These are phyloP conservation scores for Pelargonium australe DNA, from an alignment of 441 rosid genomes.

Conservation along the genomic window DNA sequence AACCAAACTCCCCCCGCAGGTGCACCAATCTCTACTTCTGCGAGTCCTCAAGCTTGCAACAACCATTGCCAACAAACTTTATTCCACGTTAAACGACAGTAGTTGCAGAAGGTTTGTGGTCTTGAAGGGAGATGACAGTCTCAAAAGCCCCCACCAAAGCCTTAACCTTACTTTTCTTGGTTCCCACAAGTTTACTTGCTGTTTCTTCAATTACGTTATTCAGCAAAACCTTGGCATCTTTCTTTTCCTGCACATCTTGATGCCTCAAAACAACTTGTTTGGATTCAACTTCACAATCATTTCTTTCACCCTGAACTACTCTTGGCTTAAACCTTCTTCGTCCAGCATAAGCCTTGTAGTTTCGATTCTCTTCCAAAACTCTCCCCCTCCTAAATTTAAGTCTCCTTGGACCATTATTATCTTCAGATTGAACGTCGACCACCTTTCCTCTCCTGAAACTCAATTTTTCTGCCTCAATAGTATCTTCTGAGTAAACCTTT, in stretches of 20 bases:
- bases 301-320: too few relatives aligned
- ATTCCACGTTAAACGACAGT: neutral
- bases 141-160: conserved; percentile 97
- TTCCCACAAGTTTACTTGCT: conserved; percentile 64
- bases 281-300: too few relatives aligned
- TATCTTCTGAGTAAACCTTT: conserved; percentile 22
- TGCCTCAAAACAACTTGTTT: conserved; percentile 40
- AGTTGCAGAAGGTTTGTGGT: conserved; percentile 27
- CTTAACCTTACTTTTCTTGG: conserved; percentile 79
- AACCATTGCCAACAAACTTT: neutral
- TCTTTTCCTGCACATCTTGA: conserved; percentile 54
- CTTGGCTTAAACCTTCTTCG: too few relatives aligned
- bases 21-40: neutral
- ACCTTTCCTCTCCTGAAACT: conserved; percentile 59
- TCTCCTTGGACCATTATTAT: conserved; percentile 45
- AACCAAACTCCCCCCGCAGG: neutral
- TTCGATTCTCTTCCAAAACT: conserved; percentile 29
- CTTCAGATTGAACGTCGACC: conserved; percentile 42
- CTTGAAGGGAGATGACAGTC: conserved; percentile 83
- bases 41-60: conserved; percentile 1
- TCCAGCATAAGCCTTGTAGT: conserved; percentile 25
- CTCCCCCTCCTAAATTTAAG: conserved; percentile 62
- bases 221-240: conserved; percentile 44
- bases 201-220: conserved; percentile 93
- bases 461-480: conserved; percentile 35